Evolutionary conservation across 441 rosid genomes (phyloP), one percentile per base, ranked within the genome.

Genomic region (Gossypium gossypioides): DNA sequence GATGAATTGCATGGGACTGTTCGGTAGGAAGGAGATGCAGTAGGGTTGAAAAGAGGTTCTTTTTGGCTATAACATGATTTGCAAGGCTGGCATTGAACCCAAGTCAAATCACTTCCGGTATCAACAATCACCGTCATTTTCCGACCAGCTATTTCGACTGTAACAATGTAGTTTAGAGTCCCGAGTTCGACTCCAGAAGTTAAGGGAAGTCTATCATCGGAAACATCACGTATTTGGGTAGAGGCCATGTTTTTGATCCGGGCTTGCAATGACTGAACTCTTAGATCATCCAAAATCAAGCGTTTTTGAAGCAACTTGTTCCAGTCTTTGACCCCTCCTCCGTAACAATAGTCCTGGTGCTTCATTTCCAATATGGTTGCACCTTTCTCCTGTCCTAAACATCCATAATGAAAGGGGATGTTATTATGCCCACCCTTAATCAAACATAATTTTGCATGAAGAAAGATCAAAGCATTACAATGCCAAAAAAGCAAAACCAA

Each of bases 1-100:
- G 96, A 79, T 68, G 99, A 85, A 78, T 85, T 88, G 74, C 97
- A 92, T 12, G 71, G 68, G 15, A 90, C 72, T 1, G 81, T 69
- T 48, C 77, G 75, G 85, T 81, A 94, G 32, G 96, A 82, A 68
- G 87, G 73, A 5, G 99, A 92, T 29, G 66, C 18, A 16, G 91
- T 83, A 63, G 99, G 91, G 62, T 85, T 81, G 73, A 88, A 92
- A 40, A 92, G 59, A 72, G 97, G 91, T 63, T 84, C 97, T 65
- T 84, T 78, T 71, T 94, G 99, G 72, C 74, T 81, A 79, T 57
- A 88, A 76, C 99, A 92, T 5, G 68, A 74, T 62, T 63, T 84
- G 76, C 99, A 94, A 29, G 99, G 97, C 42, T 81, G 89, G 80
- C 99, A 94, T 72, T 92, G 99, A 57, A 94, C 90, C 99, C 97